Evolutionary conservation across 768 basidiomycete species (phyloP).

Genomic region (Hirschioporus abietinus): DNA sequence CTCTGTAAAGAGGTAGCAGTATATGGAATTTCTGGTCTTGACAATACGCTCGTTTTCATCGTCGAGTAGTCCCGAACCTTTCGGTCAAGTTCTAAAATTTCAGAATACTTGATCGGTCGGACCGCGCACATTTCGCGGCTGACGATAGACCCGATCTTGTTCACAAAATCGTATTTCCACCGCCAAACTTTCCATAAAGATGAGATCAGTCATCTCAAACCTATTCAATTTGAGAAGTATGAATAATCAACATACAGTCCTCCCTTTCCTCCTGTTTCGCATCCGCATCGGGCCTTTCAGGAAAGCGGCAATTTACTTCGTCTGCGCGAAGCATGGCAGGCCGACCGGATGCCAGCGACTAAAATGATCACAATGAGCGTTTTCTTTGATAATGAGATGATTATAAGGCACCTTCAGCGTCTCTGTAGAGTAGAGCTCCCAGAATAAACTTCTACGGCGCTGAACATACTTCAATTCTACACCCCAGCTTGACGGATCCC

Average conservation of each 20-base stretch:
- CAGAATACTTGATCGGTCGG: slow-evolving; percentile 54
- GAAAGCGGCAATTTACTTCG: slow-evolving; percentile 58
- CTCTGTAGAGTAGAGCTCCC: slow-evolving; percentile 61
- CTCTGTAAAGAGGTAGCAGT: slow-evolving; percentile 31
- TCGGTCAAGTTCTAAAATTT: slow-evolving; percentile 48
- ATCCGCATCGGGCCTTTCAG: slow-evolving; percentile 55
- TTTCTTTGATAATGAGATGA: not conserved
- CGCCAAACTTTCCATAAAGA: slow-evolving; percentile 7
- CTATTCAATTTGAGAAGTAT: not conserved
- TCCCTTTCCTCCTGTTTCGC: slow-evolving; percentile 44
- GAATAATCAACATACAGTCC: slow-evolving; percentile 20
- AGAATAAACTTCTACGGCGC: slow-evolving; percentile 59
- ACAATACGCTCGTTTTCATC: slow-evolving; percentile 12
- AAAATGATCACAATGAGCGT: slow-evolving; percentile 7
- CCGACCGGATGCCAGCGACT: slow-evolving; percentile 55
- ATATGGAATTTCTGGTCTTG: slow-evolving; percentile 18
- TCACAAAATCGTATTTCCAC: slow-evolving; percentile 58
- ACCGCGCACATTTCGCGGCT: slow-evolving; percentile 56
- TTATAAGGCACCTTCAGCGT: slow-evolving; percentile 30
- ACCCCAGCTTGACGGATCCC: slow-evolving; percentile 64
- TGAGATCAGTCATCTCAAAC: slow-evolving; percentile 8
- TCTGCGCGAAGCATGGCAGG: slow-evolving; percentile 55
- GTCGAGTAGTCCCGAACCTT: slow-evolving; percentile 50
- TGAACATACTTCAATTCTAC: slow-evolving; percentile 57
- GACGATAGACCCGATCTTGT: slow-evolving; percentile 62